These are phyloP conservation scores for Furcasterigmium sp. DNA, from an alignment of 2,329 filamentous ascomycete genomes.

Conservation along the genomic window DNA sequence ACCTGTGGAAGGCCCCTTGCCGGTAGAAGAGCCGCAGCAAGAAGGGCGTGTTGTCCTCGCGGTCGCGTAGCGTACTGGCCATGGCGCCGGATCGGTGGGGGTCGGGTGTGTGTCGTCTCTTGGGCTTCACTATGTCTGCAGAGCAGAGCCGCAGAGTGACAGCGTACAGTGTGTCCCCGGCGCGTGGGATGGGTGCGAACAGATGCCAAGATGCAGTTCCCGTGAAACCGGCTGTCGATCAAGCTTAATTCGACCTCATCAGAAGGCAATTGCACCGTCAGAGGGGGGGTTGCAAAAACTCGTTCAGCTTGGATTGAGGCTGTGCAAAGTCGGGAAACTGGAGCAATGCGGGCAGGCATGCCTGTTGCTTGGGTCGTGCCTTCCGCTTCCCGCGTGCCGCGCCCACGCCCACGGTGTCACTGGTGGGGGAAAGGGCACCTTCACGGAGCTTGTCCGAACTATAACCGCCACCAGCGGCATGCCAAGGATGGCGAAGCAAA, in stretches of 20 bases:
- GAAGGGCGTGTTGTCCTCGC: conserved; percentile 72
- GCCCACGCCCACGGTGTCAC: background rate
- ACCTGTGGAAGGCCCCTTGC: conserved; percentile 67
- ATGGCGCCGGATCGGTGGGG: background rate
- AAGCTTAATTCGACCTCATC: background rate
- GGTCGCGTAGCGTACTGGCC: conserved; percentile 36
- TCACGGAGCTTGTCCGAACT: background rate
- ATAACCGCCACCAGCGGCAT: background rate
- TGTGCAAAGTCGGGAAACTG: conserved; percentile 1
- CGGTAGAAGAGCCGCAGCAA: conserved; percentile 82
- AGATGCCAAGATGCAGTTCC: background rate
- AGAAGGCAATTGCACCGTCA: background rate
- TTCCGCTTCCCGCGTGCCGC: too few relatives aligned
- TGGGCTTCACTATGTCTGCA: too few relatives aligned
- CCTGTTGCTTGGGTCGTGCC: too few relatives aligned
- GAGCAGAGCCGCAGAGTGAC: conserved; percentile 4
- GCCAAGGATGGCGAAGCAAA: conserved; percentile 1
- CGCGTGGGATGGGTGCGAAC: background rate
- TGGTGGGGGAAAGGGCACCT: background rate
- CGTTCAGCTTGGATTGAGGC: conserved; percentile 1
- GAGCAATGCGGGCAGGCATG: background rate
- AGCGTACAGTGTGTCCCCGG: background rate
- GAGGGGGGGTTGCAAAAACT: conserved; percentile 1
- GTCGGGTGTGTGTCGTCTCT: conserved; percentile 28
- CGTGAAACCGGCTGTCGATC: background rate